Conservation (phyloP, 106 monocot genomes). For the Apostasia shenzhenica region DNA sequence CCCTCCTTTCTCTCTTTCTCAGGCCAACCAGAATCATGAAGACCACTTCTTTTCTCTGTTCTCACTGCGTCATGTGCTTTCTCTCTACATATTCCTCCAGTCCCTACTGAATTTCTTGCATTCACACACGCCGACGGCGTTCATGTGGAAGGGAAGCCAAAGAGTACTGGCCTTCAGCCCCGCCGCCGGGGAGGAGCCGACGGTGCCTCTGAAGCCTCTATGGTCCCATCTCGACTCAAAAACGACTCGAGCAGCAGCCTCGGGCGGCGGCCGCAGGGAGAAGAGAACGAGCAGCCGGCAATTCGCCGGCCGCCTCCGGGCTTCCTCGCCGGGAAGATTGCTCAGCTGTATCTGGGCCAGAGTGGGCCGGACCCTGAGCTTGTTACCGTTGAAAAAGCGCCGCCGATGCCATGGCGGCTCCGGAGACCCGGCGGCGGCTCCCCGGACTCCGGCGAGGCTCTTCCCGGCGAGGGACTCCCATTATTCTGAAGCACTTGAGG, state of each 20-base stretch:
- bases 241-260: background rate
- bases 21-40: background rate
- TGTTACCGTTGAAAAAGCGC: background rate
- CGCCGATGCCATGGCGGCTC: background rate
- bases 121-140: background rate
- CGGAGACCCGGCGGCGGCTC: background rate
- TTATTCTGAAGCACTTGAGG: conserved; percentile 29
- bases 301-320: background rate
- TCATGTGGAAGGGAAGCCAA: conserved; percentile 11
- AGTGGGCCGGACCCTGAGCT: conserved; percentile 1
- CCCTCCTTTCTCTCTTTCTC: too few relatives aligned
- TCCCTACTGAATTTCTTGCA: background rate
- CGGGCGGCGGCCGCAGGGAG: background rate
- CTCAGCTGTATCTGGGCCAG: background rate
- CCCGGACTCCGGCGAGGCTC: conserved; percentile 3
- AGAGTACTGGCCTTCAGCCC: conserved; percentile 12
- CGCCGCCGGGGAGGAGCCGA: conserved; percentile 10
- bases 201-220: background rate
- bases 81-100: background rate
- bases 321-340: background rate
- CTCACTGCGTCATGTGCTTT: background rate
- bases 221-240: background rate
- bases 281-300: background rate
- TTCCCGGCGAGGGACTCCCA: conserved; percentile 16
- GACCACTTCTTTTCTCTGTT: background rate